A percentile compares a stretch with the other conserved stretches of the same genome.
These are phyloP conservation scores for Pestalotiopsis sp. DNA, from an alignment of 2,329 filamentous ascomycete genomes.

Conservation along the genomic window DNA sequence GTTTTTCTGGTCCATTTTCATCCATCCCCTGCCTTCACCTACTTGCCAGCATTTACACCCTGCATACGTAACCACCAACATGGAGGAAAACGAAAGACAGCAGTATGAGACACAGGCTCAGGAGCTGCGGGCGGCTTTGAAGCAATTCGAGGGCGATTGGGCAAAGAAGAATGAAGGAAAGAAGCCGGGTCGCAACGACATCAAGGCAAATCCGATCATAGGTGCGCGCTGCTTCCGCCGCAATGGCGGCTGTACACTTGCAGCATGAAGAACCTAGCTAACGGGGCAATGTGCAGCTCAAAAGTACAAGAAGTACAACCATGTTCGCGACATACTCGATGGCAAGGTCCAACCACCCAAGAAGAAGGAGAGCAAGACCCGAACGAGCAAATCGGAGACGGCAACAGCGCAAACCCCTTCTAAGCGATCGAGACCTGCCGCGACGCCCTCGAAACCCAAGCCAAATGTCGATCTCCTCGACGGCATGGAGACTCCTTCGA, in stretches of 20 bases:
- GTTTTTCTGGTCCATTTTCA: background rate
- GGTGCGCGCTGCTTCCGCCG: constrained; percentile 47
- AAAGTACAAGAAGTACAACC: constrained; percentile 80
- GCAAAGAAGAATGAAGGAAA: constrained; percentile 61
- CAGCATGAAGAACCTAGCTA: background rate
- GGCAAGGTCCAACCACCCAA: constrained; percentile 50
- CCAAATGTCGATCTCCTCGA: constrained; percentile 34
- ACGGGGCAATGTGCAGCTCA: constrained; percentile 47
- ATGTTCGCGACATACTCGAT: constrained; percentile 59
- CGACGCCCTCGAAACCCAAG: constrained; percentile 49
- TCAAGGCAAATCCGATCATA: constrained; percentile 73
- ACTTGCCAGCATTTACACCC: background rate
- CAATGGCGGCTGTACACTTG: background rate
- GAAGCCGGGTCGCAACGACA: constrained; percentile 74
- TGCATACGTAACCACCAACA: constrained; percentile 24
- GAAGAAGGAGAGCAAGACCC: constrained; percentile 39
- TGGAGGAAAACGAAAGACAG: constrained; percentile 49
- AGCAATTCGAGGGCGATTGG: constrained; percentile 75
- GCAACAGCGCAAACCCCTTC: constrained; percentile 47
- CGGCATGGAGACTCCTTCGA: constrained; percentile 56
- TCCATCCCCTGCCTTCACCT: background rate
- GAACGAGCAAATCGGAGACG: constrained; percentile 45
- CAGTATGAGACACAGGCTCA: constrained; percentile 53
- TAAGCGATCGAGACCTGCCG: constrained; percentile 49
- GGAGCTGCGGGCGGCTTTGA: constrained; percentile 68